Evolutionary conservation across 352 stramenopile genomes (phyloP).

Genomic region (Phytophthora hibernalis): DNA sequence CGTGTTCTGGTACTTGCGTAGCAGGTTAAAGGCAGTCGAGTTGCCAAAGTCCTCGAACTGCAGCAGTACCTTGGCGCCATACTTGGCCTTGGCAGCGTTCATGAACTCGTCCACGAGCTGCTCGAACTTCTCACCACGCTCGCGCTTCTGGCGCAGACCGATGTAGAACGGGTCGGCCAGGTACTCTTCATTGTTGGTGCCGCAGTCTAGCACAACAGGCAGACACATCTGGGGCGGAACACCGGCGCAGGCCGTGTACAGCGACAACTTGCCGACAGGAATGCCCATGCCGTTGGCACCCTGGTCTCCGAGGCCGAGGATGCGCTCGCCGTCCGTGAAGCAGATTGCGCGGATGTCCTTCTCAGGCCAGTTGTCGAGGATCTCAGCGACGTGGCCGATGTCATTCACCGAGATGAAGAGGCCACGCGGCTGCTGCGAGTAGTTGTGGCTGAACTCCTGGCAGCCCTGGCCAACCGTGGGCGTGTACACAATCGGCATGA

Average conservation of each 20-base stretch:
- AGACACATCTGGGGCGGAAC: constrained; percentile 94
- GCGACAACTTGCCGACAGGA: constrained; percentile 94
- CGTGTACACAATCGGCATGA: constrained; percentile 98
- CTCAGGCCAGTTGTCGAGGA: constrained; percentile 96
- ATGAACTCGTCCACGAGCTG: constrained; percentile 98
- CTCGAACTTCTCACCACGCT: constrained; percentile 92
- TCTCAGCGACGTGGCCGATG: constrained; percentile 82
- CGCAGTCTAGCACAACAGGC: constrained; percentile 95
- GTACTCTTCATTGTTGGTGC: constrained; percentile 95
- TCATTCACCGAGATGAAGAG: constrained; percentile 94
- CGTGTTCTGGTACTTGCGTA: constrained; percentile 87
- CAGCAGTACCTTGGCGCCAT: constrained; percentile 85
- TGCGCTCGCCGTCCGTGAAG: constrained; percentile 96
- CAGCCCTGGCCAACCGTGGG: constrained; percentile 95
- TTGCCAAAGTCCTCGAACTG: constrained; percentile 92
- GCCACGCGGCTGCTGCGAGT: constrained; percentile 85
- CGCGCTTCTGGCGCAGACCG: constrained; percentile 90
- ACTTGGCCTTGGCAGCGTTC: constrained; percentile 91
- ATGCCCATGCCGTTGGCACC: constrained; percentile 93
- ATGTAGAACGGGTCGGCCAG: constrained; percentile 96
- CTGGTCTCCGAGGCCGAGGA: constrained; percentile 96
- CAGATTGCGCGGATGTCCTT: constrained; percentile 97
- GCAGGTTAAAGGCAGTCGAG: constrained; percentile 84
- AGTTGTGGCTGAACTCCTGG: constrained; percentile 92
- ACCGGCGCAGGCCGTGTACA: constrained; percentile 95